Base-by-base conservation (phyloP, 2,329 filamentous ascomycete species). In the Westerdykella ornata region DNA sequence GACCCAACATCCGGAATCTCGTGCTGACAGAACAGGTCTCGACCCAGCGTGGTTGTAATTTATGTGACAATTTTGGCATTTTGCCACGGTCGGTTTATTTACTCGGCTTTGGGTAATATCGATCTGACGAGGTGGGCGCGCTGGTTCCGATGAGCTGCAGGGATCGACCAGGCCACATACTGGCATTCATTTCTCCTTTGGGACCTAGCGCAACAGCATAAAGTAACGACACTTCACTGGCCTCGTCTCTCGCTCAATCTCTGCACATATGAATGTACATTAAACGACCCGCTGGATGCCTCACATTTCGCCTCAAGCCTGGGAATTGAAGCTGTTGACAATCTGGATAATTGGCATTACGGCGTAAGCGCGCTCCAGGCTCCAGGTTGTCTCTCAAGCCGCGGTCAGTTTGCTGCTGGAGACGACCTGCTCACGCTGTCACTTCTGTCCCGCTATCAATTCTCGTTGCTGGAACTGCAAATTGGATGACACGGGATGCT, bases 381-480 rank as follows among this genome's bases (percentile, higher is more conserved):
- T 35, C 22, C 65, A 38, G 15, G 41, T 30, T 32, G 46, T 46
- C 8, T 45, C 45, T 36, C 22, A 52, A 46, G 35, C 46, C 54
- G 32, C 52, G 60, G 20, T 68, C 68, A 29, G 72, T 53, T 18
- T 71, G 52, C 3, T 26, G 8, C 3, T 26, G 8, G 22, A 26
- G 69, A 63, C 3, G 68, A 67, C 53, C 69, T 68, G 28, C 72
- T 51, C 38, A 67, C 54, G 43, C 72, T 72, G 72, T 72, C 47
- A 73, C 72, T 52, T 72, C 43, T 39, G 52, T 40, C 17, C 52
- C 52, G 38, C 55, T 53, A 51, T 34, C 16, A 42, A 43, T 15
- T 35, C 31, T 26, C 43, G 18, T 2, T 55, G 46, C 3, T 68
- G 59, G 39, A 47, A 41, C n/a, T 57, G 45, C n/a, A 68, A 38